Evolutionary conservation across 495 filamentous ascomycete genomes (phyloP).

Genomic region (Aspergillus diversus): DNA sequence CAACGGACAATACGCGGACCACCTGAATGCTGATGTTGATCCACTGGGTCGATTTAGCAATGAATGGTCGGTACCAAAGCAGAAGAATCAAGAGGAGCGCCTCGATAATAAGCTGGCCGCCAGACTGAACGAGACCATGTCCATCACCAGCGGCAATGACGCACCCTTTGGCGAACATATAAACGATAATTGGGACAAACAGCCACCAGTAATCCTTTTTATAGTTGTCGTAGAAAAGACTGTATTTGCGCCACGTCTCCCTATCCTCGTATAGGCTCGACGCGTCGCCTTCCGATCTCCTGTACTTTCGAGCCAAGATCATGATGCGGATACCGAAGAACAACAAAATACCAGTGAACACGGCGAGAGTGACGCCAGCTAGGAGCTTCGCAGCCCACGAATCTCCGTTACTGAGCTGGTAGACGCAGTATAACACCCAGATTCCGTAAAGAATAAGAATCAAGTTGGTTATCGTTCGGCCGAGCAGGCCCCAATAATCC

Average conservation of each 20-base stretch:
- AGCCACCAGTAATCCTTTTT: conserved; percentile 95
- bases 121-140: conserved; percentile 79
- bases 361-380: conserved; percentile 75
- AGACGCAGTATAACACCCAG: conserved; percentile 95
- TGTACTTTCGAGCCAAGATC: conserved; percentile 71
- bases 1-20: conserved; percentile 89
- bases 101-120: conserved; percentile 81
- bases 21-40: conserved; percentile 94
- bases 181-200: conserved; percentile 88
- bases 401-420: conserved; percentile 91
- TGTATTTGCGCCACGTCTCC: conserved; percentile 92
- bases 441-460: conserved; percentile 92
- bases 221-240: conserved; percentile 94
- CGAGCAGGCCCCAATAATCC: conserved; percentile 92
- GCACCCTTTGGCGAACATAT: conserved; percentile 89
- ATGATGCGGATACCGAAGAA: conserved; percentile 87
- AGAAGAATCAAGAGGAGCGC: conserved; percentile 69
- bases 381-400: conserved; percentile 93
- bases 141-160: conserved; percentile 87
- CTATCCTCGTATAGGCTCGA: conserved; percentile 82
- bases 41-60: conserved; percentile 80
- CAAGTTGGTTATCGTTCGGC: conserved; percentile 85
- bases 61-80: conserved; percentile 84
- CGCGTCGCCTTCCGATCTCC: conserved; percentile 73
- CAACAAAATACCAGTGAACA: conserved; percentile 77